These are phyloP conservation scores for Funneliformis mosseae DNA, from an alignment of 192 early-diverging fungal genomes.

Conservation along the genomic window DNA sequence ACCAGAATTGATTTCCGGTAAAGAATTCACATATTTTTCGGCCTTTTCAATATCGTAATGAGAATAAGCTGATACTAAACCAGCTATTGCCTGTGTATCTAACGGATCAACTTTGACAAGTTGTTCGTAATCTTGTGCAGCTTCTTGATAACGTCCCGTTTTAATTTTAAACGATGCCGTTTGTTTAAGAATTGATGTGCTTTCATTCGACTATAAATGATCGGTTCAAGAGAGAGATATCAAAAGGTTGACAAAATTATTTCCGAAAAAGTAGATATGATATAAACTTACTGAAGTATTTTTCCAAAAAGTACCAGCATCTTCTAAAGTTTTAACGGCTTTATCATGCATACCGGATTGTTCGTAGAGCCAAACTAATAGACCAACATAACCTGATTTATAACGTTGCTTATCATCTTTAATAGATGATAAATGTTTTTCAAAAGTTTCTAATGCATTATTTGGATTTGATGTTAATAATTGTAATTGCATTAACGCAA, in stretches of 20 bases:
- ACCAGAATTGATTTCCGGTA: conserved; percentile 46
- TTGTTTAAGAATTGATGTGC: conserved; percentile 57
- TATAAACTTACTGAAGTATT: conserved; percentile 12
- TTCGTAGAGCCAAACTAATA: conserved; percentile 73
- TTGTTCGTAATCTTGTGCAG: conserved; percentile 69
- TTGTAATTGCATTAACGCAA: conserved; percentile 65
- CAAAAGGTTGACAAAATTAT: background rate
- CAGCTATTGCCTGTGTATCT: conserved; percentile 65
- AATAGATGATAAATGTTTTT: conserved; percentile 43
- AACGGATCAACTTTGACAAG: conserved; percentile 67
- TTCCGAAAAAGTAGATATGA: conserved; percentile 18
- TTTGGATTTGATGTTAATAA: conserved; percentile 51
- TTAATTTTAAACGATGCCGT: conserved; percentile 71
- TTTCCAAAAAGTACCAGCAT: conserved; percentile 64
- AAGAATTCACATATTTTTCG: conserved; percentile 62
- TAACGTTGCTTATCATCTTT: conserved; percentile 44
- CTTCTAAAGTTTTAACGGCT: conserved; percentile 57
- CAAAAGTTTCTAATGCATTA: conserved; percentile 53
- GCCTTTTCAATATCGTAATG: conserved; percentile 61
- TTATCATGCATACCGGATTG: conserved; percentile 61
- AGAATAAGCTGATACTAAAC: conserved; percentile 66
- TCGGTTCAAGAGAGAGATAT: background rate
- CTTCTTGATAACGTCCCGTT: conserved; percentile 58
- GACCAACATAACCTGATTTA: conserved; percentile 65
- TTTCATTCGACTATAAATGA: conserved; percentile 19